These are phyloP conservation scores for Corchorus capsularis DNA, from an alignment of 345 rosid species.

Conservation along the genomic window DNA sequence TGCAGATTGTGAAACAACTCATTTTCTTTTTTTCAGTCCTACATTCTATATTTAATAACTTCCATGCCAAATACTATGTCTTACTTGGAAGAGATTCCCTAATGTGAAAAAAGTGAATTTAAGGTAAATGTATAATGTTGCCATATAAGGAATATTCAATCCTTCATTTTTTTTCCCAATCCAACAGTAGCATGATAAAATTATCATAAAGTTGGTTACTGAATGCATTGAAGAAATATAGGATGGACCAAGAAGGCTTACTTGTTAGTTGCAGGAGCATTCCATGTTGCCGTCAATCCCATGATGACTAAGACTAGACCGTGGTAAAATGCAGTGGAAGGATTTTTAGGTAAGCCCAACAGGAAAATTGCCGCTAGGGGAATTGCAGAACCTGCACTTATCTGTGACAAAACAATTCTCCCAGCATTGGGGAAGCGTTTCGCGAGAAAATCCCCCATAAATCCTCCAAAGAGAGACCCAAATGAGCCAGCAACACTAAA, in stretches of 20 bases:
- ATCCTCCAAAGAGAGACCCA: slow-evolving; percentile 59
- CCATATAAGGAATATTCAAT: not conserved
- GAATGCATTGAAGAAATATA: not conserved
- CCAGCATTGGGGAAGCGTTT: slow-evolving; percentile 53
- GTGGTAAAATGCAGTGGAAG: slow-evolving; percentile 52
- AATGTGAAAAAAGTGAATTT: not conserved
- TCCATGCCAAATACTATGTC: not conserved
- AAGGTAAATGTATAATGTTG: not conserved
- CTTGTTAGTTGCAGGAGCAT: slow-evolving; percentile 66
- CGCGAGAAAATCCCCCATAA: slow-evolving; percentile 59
- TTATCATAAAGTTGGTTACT: not conserved
- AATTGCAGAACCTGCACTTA: slow-evolving; percentile 58
- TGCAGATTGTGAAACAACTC: too few relatives aligned
- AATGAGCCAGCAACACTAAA: slow-evolving; percentile 41
- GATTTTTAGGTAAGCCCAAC: slow-evolving; percentile 56
- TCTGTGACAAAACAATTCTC: slow-evolving; percentile 57
- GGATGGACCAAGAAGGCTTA: slow-evolving; percentile 21
- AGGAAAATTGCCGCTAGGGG: slow-evolving; percentile 68
- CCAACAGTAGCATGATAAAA: not conserved
- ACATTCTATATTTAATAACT: not conserved
- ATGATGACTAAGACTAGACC: slow-evolving; percentile 53
- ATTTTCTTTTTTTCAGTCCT: too few relatives aligned
- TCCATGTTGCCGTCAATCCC: slow-evolving; percentile 66
- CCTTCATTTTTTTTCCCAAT: not conserved
- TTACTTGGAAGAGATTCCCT: not conserved